Base-by-base conservation (phyloP, 306 rosid genomes). In the Ceratonia siliqua region DNA sequence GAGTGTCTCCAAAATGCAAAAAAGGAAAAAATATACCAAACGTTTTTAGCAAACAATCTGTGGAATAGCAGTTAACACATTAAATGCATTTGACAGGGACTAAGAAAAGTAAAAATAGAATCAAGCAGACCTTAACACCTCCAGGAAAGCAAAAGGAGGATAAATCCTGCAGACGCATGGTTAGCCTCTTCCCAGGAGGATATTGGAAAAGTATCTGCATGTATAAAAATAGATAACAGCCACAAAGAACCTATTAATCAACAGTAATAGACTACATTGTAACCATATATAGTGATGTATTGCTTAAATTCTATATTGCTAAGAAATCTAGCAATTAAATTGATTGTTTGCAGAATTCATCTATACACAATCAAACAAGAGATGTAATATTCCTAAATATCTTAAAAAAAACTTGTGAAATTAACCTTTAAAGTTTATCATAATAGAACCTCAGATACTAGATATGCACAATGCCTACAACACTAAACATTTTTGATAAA, bases 141-240 rank as follows among this genome's bases (percentile, higher is more conserved):
- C 73, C 86, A 33, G 98, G 98, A 78, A 91, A 94, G 85, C 97
- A 94, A 79, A 94, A 94, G 72, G 93, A 84, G 59, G 91, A 83
- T 79, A 94, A 81, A 62, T 94, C 98, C 78, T 86, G 86, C 86
- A 67, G 57, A 38, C 90, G 95, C 85, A 90, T 73, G 24, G 89
- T 76, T 49, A 91, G 66, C 89, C 76, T 87, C 87, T 82, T 90
- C 42, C 90, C 82, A 41, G 95, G 96, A 72, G 98, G 98, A 79
- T 91, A 94, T 74, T 88, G 90, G 80, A 94, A 91, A 82, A 94
- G 88, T 57, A 91, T 68, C 98, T 94, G 89, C 70, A 62, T 73
- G 35, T 54, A 72, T 24, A 73, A 68, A 67, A 72, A 68, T 74
- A 55, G 24, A 53, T 66, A 75, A 74, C 70, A 78, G 48, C 81